These are phyloP conservation scores for Candida maltosa DNA, from an alignment of 805 yeast species.

Conservation along the genomic window DNA sequence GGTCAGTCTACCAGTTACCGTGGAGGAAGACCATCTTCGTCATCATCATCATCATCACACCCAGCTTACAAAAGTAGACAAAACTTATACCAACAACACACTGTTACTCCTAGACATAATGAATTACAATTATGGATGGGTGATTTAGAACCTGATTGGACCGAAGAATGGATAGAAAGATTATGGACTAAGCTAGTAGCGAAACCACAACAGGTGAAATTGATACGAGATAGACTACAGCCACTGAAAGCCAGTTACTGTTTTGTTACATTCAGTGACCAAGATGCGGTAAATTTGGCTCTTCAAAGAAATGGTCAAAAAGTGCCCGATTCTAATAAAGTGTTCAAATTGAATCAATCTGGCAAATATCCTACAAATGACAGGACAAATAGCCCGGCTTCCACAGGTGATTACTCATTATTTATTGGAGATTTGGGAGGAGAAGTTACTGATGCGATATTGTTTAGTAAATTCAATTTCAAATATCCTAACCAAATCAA, in stretches of 20 bases:
- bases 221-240: slow-evolving; percentile 70
- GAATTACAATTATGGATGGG: slow-evolving; percentile 77
- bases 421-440: slow-evolving; percentile 85
- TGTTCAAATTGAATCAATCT: slow-evolving; percentile 79
- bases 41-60: slow-evolving; percentile 3
- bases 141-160: slow-evolving; percentile 82
- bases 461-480: slow-evolving; percentile 63
- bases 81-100: slow-evolving; percentile 9
- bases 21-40: slow-evolving; percentile 2
- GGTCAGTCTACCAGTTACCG: slow-evolving; percentile 1
- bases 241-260: slow-evolving; percentile 50
- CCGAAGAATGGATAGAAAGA: slow-evolving; percentile 60
- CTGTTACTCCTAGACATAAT: slow-evolving; percentile 1
- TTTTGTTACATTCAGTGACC: slow-evolving; percentile 68
- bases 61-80: slow-evolving; percentile 8
- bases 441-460: slow-evolving; percentile 63
- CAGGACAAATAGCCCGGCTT: neutral
- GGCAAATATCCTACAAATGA: neutral
- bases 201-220: slow-evolving; percentile 52
- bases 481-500: slow-evolving; percentile 66
- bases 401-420: slow-evolving; percentile 44
- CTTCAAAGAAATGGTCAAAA: slow-evolving; percentile 62
- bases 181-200: slow-evolving; percentile 77
- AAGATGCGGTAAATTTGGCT: slow-evolving; percentile 63
- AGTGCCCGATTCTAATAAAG: slow-evolving; percentile 62